phyloP scores from a whole-genome alignment of 2,329 filamentous ascomycete genomes.

The Ilyonectria mors-panacis region DNA sequence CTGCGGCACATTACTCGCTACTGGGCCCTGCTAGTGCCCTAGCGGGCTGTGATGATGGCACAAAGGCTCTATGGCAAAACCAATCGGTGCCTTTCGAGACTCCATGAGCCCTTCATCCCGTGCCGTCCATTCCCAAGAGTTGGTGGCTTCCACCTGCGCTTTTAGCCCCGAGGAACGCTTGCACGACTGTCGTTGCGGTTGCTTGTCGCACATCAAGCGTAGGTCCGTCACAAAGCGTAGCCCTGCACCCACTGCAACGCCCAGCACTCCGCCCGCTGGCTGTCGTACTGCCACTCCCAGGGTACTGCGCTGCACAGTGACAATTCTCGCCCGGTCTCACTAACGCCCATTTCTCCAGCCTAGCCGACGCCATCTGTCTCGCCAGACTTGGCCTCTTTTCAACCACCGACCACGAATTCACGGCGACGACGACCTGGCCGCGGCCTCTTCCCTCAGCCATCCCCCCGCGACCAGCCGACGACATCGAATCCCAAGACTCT shows the following conservation, averaged over 20 bases:
- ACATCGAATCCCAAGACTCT: conserved; percentile 36
- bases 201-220: conserved; percentile 1
- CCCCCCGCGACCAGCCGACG: conserved; percentile 29
- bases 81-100: conserved; percentile 46
- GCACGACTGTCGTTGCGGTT: conserved; percentile 30
- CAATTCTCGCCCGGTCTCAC: conserved; percentile 40
- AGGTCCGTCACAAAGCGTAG: conserved; percentile 24
- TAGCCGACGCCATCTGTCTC: conserved; percentile 32
- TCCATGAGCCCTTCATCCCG: conserved; percentile 47
- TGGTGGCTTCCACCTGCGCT: conserved; percentile 39
- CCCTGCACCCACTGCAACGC: conserved; percentile 19
- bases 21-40: conserved; percentile 19
- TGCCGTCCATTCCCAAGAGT: conserved; percentile 42
- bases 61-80: conserved; percentile 47
- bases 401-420: conserved; percentile 22
- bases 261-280: conserved; percentile 20
- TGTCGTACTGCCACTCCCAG: conserved; percentile 37
- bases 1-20: not conserved
- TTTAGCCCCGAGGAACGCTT: conserved; percentile 32
- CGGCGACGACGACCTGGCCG: conserved; percentile 31
- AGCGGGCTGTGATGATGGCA: conserved; percentile 31
- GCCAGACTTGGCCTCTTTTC: conserved; percentile 25
- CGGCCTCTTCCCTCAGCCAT: conserved; percentile 24
- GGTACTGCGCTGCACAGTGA: conserved; percentile 33
- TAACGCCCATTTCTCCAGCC: conserved; percentile 38